phyloP scores from a whole-genome alignment of 257 asterid species.

The Scutellaria minor region DNA sequence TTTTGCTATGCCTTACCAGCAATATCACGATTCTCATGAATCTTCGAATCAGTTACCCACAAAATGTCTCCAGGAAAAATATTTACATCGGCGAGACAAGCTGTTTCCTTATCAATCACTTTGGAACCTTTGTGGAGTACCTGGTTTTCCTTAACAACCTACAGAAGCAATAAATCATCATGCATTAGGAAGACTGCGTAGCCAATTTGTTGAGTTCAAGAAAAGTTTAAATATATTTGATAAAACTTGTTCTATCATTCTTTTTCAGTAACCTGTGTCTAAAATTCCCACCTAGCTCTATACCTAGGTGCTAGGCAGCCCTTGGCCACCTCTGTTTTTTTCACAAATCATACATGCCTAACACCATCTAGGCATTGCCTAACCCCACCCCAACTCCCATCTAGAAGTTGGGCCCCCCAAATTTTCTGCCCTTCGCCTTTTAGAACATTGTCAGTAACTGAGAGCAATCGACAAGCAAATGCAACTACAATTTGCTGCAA shows the following conservation, averaged over 20 bases:
- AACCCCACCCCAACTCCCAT: too few relatives aligned
- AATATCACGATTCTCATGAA: constrained; percentile 97
- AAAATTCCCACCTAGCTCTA: too few relatives aligned
- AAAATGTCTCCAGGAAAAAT: constrained; percentile 91
- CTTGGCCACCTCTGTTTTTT: too few relatives aligned
- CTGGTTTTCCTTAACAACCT: constrained; percentile 97
- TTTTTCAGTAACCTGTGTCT: too few relatives aligned
- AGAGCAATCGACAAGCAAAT: constrained; percentile 17
- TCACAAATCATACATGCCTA: too few relatives aligned
- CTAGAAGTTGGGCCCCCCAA: too few relatives aligned
- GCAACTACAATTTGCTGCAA: constrained; percentile 20
- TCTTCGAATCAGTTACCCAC: constrained; percentile 95
- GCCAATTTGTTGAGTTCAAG: constrained; percentile 22
- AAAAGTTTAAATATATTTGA: constrained; percentile 23
- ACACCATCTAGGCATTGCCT: too few relatives aligned
- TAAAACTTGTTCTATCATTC: neutral
- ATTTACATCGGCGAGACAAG: constrained; percentile 79
- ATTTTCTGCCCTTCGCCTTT: too few relatives aligned
- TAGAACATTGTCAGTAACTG: neutral
- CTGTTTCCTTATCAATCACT: constrained; percentile 73
- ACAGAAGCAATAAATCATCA: constrained; percentile 35
- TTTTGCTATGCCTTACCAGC: constrained; percentile 67
- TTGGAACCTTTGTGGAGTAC: constrained; percentile 88
- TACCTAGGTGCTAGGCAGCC: too few relatives aligned
- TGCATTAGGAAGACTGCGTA: constrained; percentile 27